Evolutionary conservation across 2,329 filamentous ascomycete genomes (phyloP).

Genomic region (Massarina eburnea): DNA sequence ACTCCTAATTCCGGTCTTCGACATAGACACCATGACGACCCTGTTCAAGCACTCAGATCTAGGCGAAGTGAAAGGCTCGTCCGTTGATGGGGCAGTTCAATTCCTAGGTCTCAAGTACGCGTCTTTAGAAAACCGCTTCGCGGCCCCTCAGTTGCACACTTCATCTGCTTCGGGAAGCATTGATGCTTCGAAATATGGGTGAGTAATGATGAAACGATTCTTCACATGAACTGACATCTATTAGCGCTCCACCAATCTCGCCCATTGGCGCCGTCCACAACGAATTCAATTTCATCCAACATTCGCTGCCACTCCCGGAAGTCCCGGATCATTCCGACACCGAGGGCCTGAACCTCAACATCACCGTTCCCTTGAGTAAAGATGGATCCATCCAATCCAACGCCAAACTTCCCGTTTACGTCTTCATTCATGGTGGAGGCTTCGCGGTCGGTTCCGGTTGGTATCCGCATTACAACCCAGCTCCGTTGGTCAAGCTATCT

Average conservation of each 20-base stretch:
- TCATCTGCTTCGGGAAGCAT: conserved; percentile 21
- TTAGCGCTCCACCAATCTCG: conserved; percentile 40
- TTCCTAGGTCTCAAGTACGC: conserved; percentile 45
- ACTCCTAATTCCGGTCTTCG: background rate
- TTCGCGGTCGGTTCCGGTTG: conserved; percentile 53
- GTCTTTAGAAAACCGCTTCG: conserved; percentile 41
- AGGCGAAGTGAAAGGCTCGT: conserved; percentile 29
- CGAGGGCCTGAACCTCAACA: conserved; percentile 56
- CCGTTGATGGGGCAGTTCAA: conserved; percentile 28
- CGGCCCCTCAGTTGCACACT: conserved; percentile 32
- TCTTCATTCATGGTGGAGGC: conserved; percentile 58
- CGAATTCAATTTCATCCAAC: conserved; percentile 54
- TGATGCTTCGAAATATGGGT: conserved; percentile 43
- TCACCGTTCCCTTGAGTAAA: conserved; percentile 46
- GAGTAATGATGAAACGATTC: conserved; percentile 6
- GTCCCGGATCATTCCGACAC: conserved; percentile 48
- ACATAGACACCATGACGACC: conserved; percentile 17
- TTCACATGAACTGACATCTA: background rate
- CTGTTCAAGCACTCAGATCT: conserved; percentile 22
- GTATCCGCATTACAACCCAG: conserved; percentile 56
- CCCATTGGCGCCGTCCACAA: conserved; percentile 45
- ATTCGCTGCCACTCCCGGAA: conserved; percentile 44
- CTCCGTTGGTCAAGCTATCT: conserved; percentile 49
- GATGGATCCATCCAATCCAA: conserved; percentile 19
- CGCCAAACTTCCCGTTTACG: conserved; percentile 52